Conservation (phyloP, 108 stramenopile genomes). For the Poteriospumella lacustris region DNA sequence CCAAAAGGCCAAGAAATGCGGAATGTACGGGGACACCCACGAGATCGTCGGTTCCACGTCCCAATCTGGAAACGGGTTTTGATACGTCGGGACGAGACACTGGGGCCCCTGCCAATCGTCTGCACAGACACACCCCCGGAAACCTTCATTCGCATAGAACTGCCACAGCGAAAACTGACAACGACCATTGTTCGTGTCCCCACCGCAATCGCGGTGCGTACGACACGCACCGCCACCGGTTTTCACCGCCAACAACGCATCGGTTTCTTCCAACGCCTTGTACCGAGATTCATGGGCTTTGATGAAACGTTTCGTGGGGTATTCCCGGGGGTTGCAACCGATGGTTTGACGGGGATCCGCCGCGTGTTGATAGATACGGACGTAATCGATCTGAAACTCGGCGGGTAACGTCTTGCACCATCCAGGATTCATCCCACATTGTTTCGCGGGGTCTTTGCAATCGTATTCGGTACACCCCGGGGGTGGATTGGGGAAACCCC, state of each 20-base stretch:
- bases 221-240: not conserved
- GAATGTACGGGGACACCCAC: too few species aligned
- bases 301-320: constrained; percentile 11
- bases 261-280: not conserved
- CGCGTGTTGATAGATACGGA: constrained; percentile 13
- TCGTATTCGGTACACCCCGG: constrained; percentile 8
- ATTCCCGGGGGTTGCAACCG: constrained; percentile 21
- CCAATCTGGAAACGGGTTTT: constrained; percentile 17
- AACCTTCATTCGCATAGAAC: too few species aligned
- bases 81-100: constrained; percentile 21
- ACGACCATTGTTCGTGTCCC: too few species aligned
- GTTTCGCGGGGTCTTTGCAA: not conserved
- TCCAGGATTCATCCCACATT: constrained; percentile 26
- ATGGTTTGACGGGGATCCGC: constrained; percentile 3
- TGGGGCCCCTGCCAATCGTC: constrained; percentile 16
- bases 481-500: constrained; percentile 25
- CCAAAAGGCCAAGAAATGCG: too few species aligned
- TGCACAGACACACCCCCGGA: too few species aligned
- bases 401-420: constrained; percentile 5
- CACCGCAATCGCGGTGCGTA: not conserved
- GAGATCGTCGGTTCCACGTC: too few species aligned
- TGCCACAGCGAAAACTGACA: too few species aligned
- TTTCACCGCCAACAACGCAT: not conserved
- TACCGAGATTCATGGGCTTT: constrained; percentile 19
- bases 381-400: constrained; percentile 13